Evolutionary conservation across 257 asterid species (phyloP), one percentile per base, ranked within the genome.

Genomic region (Gentiana macrophylla): DNA sequence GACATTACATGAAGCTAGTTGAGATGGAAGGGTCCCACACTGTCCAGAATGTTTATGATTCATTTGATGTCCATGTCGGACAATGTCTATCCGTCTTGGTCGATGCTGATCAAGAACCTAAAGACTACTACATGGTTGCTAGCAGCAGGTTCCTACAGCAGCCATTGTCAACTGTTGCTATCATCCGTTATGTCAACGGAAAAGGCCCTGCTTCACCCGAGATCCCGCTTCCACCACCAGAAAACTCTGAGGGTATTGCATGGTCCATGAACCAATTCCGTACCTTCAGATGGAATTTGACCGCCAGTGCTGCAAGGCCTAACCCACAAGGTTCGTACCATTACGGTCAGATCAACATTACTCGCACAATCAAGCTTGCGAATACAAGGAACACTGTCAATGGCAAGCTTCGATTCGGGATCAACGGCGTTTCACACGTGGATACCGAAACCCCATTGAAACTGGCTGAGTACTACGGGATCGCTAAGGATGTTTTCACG

Each of bases 241-340:
- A 7, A 5, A 7, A 7, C 9, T 1, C 46, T 5, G 46, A 41
- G 6, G 86, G 80, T 5, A 59, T 68, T 69, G 72, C 77, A 3
- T 80, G 84, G 86, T 84, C 89, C 6, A 48, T 83, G 57, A 83
- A 74, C 66, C 89, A 84, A 57, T 78, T 78, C 76, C 61, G 79
- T 0, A 68, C 94, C 3, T 64, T 76, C 51, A 55, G 82, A 4
- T 84, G 94, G 94, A 84, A 84, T 50, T 57, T 84, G 1, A 84
- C 89, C 0, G 89, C 89, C 24, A 80, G 84, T 37, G 88, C 93
- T 8, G 93, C 93, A 33, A 73, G 93, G 61, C 93, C 93, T 12
- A 83, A 80, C 32, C 89, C 94, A 0, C 89, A 84, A 55, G 94
- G 94, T 0, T 84, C 94, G 0, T 84, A 84, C 63, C 93, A 78